Evolutionary conservation across 805 yeast species (phyloP).

Genomic region (Yarrowia keelungensis): DNA sequence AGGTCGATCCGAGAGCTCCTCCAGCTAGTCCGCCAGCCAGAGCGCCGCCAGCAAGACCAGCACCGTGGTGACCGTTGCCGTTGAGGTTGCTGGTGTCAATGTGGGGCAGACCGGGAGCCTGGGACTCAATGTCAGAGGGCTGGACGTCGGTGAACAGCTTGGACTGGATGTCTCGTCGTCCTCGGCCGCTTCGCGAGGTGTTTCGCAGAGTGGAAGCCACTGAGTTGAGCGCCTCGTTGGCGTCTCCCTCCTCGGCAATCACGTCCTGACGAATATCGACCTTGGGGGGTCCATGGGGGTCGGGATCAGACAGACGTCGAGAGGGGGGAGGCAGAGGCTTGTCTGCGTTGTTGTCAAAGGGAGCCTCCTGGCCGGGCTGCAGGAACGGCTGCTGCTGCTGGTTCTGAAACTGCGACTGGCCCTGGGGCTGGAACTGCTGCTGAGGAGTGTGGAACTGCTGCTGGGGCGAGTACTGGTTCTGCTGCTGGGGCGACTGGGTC

Average conservation of each 20-base stretch:
- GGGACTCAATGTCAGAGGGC: conserved; percentile 42
- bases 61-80: conserved; percentile 12
- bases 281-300: conserved; percentile 41
- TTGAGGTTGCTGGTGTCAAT: conserved; percentile 25
- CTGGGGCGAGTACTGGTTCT: conserved; percentile 18
- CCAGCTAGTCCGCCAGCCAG: conserved; percentile 18
- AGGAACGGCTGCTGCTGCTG: conserved; percentile 14
- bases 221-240: conserved; percentile 47
- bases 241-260: conserved; percentile 45
- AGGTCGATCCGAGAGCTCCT: conserved; percentile 18
- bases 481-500: conserved; percentile 23
- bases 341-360: conserved; percentile 14
- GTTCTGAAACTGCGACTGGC: not conserved
- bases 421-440: conserved; percentile 9
- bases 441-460: conserved; percentile 17
- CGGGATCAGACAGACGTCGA: conserved; percentile 25
- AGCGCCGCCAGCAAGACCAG: conserved; percentile 11
- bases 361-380: conserved; percentile 19
- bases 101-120: conserved; percentile 13
- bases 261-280: conserved; percentile 45
- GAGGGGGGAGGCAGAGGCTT: conserved; percentile 35
- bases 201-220: conserved; percentile 49
- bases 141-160: conserved; percentile 46
- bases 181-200: conserved; percentile 46
- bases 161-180: conserved; percentile 48